phyloP scores from a whole-genome alignment of 345 rosid genomes.

The Salix suchowensis region DNA sequence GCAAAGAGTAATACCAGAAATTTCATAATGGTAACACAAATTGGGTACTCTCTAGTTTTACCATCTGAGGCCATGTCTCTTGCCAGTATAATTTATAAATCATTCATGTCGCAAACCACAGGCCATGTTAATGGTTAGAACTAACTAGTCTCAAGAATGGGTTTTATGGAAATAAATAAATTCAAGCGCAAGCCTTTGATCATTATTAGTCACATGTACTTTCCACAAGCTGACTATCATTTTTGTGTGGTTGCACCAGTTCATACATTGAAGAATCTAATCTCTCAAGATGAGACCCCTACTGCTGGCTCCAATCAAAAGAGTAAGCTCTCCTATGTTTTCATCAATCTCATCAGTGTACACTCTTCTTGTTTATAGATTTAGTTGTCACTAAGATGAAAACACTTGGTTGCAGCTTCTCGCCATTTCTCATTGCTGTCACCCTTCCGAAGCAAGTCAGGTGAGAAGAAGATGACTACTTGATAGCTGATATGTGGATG shows the following conservation, averaged over 20 bases:
- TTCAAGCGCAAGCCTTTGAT: neutral
- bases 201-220: neutral
- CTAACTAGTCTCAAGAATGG: neutral
- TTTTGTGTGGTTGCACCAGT: constrained; percentile 39
- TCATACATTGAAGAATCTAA: constrained; percentile 78
- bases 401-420: constrained; percentile 47
- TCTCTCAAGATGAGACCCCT: constrained; percentile 78
- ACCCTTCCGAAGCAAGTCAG: constrained; percentile 74
- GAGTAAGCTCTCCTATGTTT: constrained; percentile 39
- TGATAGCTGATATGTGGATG: constrained; percentile 18
- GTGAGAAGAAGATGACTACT: constrained; percentile 48
- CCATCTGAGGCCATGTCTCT: neutral
- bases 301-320: constrained; percentile 48
- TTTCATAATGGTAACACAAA: neutral
- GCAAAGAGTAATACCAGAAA: neutral
- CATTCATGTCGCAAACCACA: neutral
- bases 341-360: neutral
- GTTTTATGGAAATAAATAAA: neutral
- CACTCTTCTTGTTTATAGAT: neutral
- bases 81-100: neutral
- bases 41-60: neutral
- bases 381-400: neutral
- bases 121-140: neutral
- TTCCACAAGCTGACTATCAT: constrained; percentile 9
- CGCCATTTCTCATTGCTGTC: constrained; percentile 71